Percentiles rank a stretch among this genome's conserved stretches.
phyloP scores from a whole-genome alignment of 2,329 filamentous ascomycete genomes.

The Sodiomyces alkalinus region DNA sequence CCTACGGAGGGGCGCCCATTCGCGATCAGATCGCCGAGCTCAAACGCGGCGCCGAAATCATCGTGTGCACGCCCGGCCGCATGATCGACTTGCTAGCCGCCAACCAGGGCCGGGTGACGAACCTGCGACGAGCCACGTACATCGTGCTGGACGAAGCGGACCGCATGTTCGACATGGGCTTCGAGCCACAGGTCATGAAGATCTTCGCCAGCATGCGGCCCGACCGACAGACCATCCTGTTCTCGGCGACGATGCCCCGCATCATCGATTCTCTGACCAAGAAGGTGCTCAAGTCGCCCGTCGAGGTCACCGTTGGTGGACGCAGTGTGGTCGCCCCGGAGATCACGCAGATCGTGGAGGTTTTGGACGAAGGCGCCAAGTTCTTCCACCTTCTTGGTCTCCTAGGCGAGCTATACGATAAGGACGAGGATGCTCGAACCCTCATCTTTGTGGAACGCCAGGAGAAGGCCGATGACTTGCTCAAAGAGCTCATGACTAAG shows the following conservation, averaged over 20 bases:
- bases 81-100: slow-evolving; percentile 91
- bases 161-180: slow-evolving; percentile 99
- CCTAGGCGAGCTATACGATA: slow-evolving; percentile 70
- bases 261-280: slow-evolving; percentile 85
- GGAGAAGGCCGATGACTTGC: slow-evolving; percentile 69
- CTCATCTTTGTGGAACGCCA: slow-evolving; percentile 88
- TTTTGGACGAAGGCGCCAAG: slow-evolving; percentile 69
- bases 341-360: slow-evolving; percentile 88
- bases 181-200: slow-evolving; percentile 95
- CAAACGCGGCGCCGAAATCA: slow-evolving; percentile 86
- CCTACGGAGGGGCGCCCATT: slow-evolving; percentile 89
- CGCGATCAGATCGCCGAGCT: slow-evolving; percentile 95
- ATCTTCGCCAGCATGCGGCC: slow-evolving; percentile 85
- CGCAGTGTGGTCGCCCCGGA: slow-evolving; percentile 74
- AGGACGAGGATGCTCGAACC: slow-evolving; percentile 78
- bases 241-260: slow-evolving; percentile 90
- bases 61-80: slow-evolving; percentile 87
- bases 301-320: slow-evolving; percentile 87
- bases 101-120: slow-evolving; percentile 89
- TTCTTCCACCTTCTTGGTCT: slow-evolving; percentile 74
- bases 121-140: slow-evolving; percentile 77
- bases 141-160: slow-evolving; percentile 95
- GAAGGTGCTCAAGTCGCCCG: slow-evolving; percentile 70
- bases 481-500: slow-evolving; percentile 66
- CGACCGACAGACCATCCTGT: slow-evolving; percentile 84